Conservation (phyloP, 2,329 filamentous ascomycete genomes). For the Aspergillus ochraceus region DNA sequence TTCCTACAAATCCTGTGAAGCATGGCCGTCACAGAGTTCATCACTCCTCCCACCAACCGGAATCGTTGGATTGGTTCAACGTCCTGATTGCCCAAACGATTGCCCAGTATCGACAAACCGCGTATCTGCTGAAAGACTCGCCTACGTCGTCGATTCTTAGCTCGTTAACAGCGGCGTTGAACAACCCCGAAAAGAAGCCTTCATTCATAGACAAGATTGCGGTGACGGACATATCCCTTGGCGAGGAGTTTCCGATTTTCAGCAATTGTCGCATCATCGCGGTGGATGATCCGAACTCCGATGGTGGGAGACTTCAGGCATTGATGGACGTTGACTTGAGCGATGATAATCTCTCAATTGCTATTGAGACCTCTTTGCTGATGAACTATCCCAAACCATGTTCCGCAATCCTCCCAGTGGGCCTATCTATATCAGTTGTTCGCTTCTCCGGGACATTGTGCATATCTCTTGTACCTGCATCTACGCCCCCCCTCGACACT, state of each 20-base stretch:
- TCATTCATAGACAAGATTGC: conserved; percentile 92
- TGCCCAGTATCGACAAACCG: conserved; percentile 89
- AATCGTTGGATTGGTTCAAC: conserved; percentile 98
- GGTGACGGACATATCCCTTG: conserved; percentile 88
- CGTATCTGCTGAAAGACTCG: conserved; percentile 74
- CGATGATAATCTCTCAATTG: conserved; percentile 87
- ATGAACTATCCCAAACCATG: conserved; percentile 92
- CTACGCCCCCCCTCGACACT: conserved; percentile 37
- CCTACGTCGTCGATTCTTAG: conserved; percentile 66
- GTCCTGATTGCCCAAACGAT: conserved; percentile 95
- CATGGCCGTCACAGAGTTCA: conserved; percentile 44
- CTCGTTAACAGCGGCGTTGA: conserved; percentile 80
- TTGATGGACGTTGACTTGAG: conserved; percentile 96
- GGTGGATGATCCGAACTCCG: conserved; percentile 58
- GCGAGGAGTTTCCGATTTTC: conserved; percentile 97
- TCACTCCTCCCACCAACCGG: conserved; percentile 83
- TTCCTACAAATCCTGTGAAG: conserved; percentile 43
- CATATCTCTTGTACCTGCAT: conserved; percentile 83
- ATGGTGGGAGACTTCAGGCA: conserved; percentile 80
- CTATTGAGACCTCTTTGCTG: conserved; percentile 88
- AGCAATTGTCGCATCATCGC: conserved; percentile 97
- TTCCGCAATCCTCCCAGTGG: conserved; percentile 87
- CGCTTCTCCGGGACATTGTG: conserved; percentile 93
- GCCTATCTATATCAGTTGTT: conserved; percentile 85
- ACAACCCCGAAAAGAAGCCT: conserved; percentile 81